Percentiles rank a stretch among this genome's conserved stretches.
Conservation (phyloP, 2,329 filamentous ascomycete genomes). For the Myriosclerotinia duriaeana region DNA sequence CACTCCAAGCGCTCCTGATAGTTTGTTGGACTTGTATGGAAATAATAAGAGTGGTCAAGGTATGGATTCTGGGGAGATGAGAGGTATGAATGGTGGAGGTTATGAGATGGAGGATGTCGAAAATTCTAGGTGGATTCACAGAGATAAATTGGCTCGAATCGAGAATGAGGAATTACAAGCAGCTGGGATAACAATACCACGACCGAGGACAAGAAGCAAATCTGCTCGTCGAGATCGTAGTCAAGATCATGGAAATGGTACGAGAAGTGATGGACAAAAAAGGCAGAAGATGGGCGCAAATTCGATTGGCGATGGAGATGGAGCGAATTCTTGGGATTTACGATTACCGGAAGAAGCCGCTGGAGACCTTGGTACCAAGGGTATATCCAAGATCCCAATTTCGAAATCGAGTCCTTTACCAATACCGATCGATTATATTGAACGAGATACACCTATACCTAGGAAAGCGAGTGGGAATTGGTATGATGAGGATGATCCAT, state of each 20-base stretch:
- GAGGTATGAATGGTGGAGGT: conserved; percentile 27
- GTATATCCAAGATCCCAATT: conserved; percentile 81
- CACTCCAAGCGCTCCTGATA: conserved; percentile 47
- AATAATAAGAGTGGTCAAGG: conserved; percentile 34
- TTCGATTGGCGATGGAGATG: conserved; percentile 44
- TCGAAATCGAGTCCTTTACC: conserved; percentile 77
- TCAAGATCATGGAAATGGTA: conserved; percentile 37
- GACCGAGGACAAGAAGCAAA: conserved; percentile 53
- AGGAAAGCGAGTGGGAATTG: conserved; percentile 59
- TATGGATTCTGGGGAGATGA: conserved; percentile 36
- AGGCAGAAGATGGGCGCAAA: conserved; percentile 42
- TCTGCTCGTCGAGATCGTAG: conserved; percentile 45
- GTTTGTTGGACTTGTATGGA: conserved; percentile 47
- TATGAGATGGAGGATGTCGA: conserved; percentile 49
- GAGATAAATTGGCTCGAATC: conserved; percentile 79
- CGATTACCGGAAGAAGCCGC: conserved; percentile 76
- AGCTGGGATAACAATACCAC: conserved; percentile 65
- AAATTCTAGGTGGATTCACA: conserved; percentile 78
- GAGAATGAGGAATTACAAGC: conserved; percentile 79
- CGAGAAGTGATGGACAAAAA: conserved; percentile 45
- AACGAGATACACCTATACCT: conserved; percentile 67
- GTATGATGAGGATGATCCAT: conserved; percentile 56
- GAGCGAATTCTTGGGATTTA: conserved; percentile 65
- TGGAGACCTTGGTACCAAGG: conserved; percentile 56
- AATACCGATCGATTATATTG: conserved; percentile 68